Evolutionary conservation across 2,329 filamentous ascomycete species (phyloP).

Genomic region (Aaosphaeria arxii): DNA sequence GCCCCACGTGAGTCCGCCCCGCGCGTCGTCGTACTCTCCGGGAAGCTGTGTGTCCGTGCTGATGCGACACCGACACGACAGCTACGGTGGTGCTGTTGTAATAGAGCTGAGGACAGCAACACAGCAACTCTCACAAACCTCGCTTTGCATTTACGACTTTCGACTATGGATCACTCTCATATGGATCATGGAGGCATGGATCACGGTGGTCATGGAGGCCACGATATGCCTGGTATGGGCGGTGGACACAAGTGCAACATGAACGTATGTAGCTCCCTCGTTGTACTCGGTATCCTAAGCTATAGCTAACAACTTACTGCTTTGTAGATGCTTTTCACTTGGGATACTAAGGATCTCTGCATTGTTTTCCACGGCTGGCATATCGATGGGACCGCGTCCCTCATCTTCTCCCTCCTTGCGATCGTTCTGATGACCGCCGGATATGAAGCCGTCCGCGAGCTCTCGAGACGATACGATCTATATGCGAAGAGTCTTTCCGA

Average conservation of each 20-base stretch:
- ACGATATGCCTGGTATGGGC: conserved; percentile 50
- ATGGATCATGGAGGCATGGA: conserved; percentile 33
- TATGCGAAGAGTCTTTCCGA: conserved; percentile 22
- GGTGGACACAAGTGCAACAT: conserved; percentile 72
- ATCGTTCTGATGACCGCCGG: conserved; percentile 83
- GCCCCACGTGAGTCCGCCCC: conserved; percentile 2
- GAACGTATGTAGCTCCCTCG: conserved; percentile 62
- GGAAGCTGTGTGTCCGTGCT: too few relatives aligned
- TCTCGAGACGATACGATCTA: conserved; percentile 72
- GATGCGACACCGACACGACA: too few relatives aligned
- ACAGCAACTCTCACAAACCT: too few relatives aligned
- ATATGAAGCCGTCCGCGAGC: conserved; percentile 83
- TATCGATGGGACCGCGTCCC: conserved; percentile 68
- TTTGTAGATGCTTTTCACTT: conserved; percentile 92
- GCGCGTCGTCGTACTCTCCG: too few relatives aligned
- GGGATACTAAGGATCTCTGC: conserved; percentile 90
- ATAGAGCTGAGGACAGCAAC: too few relatives aligned
- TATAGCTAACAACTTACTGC: background rate
- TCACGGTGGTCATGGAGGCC: conserved; percentile 52
- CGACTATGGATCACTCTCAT: conserved; percentile 3
- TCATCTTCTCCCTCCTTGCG: conserved; percentile 78
- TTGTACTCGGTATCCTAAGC: background rate
- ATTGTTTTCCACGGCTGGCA: conserved; percentile 94
- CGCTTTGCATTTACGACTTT: too few relatives aligned
- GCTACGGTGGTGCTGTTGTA: too few relatives aligned